These are phyloP conservation scores for Trypanosoma cruzi DNA, from an alignment of 208 protist species.

Conservation along the genomic window DNA sequence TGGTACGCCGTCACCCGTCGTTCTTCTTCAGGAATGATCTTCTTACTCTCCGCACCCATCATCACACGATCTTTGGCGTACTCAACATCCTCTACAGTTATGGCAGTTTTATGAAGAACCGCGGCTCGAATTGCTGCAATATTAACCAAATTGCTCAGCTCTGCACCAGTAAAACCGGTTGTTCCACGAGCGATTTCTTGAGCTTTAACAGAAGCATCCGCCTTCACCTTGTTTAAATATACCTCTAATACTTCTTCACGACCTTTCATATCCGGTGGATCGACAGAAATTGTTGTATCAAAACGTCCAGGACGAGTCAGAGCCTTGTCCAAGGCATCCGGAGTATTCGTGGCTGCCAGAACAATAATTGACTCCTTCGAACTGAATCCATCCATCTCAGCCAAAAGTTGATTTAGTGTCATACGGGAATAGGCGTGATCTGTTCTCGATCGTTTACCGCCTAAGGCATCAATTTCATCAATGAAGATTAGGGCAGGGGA, in stretches of 20 bases:
- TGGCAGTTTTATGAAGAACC: slow-evolving; percentile 72
- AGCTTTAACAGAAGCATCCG: slow-evolving; percentile 61
- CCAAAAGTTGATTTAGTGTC: slow-evolving; percentile 97
- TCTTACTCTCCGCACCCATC: slow-evolving; percentile 90
- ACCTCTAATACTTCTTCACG: slow-evolving; percentile 85
- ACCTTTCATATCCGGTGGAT: slow-evolving; percentile 92
- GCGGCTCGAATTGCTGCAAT: slow-evolving; percentile 90
- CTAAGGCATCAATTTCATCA: slow-evolving; percentile 98
- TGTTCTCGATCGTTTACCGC: slow-evolving; percentile 64
- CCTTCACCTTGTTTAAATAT: slow-evolving; percentile 88
- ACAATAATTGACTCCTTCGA: slow-evolving; percentile 95
- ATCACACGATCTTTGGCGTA: slow-evolving; percentile 93
- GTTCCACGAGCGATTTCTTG: slow-evolving; percentile 87
- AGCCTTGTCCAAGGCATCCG: slow-evolving; percentile 95
- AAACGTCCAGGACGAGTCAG: slow-evolving; percentile 92
- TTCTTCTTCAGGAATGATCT: slow-evolving; percentile 87
- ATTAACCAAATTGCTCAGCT: slow-evolving; percentile 94
- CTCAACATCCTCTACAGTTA: slow-evolving; percentile 87
- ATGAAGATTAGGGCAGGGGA: slow-evolving; percentile 98
- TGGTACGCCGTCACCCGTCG: slow-evolving; percentile 90
- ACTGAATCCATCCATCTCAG: slow-evolving; percentile 97
- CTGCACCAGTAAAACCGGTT: slow-evolving; percentile 91
- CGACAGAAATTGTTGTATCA: slow-evolving; percentile 87
- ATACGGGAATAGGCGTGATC: slow-evolving; percentile 85
- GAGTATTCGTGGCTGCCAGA: slow-evolving; percentile 98